Conservation (phyloP, 202 grass and related monocot genomes). For the Setaria italica region DNA sequence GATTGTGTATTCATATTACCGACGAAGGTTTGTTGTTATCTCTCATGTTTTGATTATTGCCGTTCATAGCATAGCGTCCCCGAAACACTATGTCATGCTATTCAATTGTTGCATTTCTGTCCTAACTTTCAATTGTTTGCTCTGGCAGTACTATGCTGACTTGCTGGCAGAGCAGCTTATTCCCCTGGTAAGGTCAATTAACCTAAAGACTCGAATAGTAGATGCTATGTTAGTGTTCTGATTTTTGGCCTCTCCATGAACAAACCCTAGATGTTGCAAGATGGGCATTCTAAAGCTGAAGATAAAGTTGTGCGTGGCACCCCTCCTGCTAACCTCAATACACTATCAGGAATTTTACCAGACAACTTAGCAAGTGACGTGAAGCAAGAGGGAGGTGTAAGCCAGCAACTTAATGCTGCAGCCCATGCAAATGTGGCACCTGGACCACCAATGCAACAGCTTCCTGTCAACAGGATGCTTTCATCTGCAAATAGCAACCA, state of each 20-base stretch:
- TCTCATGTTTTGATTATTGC: conserved; percentile 20
- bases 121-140: conserved; percentile 45
- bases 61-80: background rate
- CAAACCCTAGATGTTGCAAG: conserved; percentile 71
- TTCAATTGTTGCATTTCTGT: conserved; percentile 14
- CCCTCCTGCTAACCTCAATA: conserved; percentile 45
- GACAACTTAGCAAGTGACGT: conserved; percentile 65
- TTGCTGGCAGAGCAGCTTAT: conserved; percentile 72
- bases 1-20: conserved; percentile 71
- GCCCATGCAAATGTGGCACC: conserved; percentile 59
- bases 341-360: conserved; percentile 53
- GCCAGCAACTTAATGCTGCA: conserved; percentile 62
- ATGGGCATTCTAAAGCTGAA: conserved; percentile 75
- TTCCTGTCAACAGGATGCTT: conserved; percentile 67
- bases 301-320: conserved; percentile 62
- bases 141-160: conserved; percentile 76
- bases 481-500: conserved; percentile 67
- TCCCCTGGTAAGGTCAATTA: conserved; percentile 61
- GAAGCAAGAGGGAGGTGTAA: conserved; percentile 73
- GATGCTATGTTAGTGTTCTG: conserved; percentile 36
- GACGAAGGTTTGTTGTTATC: conserved; percentile 55
- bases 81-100: conserved; percentile 31
- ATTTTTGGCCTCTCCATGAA: conserved; percentile 46
- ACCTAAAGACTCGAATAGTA: conserved; percentile 19
- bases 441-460: conserved; percentile 56